Evolutionary conservation across 176 grass and related monocot genomes (phyloP).

Genomic region (Triticum urartu): DNA sequence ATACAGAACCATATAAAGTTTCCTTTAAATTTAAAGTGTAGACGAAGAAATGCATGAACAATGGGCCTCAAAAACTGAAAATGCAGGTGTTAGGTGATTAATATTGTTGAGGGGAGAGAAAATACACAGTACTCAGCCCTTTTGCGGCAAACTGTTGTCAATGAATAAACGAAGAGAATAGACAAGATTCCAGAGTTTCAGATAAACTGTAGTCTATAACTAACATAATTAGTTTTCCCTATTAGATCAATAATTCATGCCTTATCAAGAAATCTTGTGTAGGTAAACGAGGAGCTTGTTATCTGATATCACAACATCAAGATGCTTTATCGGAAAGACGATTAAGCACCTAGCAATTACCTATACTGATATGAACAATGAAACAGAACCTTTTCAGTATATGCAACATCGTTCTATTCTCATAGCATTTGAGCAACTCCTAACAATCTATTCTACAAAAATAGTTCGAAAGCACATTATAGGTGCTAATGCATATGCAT

Average conservation of each 20-base stretch:
- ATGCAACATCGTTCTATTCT: not conserved
- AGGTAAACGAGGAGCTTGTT: not conserved
- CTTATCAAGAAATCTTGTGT: constrained; percentile 1
- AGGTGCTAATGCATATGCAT: not conserved
- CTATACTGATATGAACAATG: not conserved
- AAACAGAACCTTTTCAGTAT: not conserved
- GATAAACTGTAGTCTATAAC: not conserved
- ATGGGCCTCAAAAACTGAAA: not conserved
- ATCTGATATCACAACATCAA: not conserved
- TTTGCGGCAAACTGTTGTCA: not conserved
- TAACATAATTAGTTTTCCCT: not conserved
- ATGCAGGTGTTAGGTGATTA: not conserved
- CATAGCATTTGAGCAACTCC: not conserved
- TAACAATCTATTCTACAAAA: constrained; percentile 12
- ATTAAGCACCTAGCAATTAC: constrained; percentile 5
- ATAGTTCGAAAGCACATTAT: not conserved
- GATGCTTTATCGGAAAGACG: not conserved
- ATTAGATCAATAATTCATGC: not conserved
- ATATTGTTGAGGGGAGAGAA: not conserved
- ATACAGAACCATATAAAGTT: constrained; percentile 10
- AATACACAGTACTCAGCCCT: not conserved
- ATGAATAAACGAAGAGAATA: constrained; percentile 9
- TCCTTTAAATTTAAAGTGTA: not conserved
- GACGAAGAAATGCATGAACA: not conserved
- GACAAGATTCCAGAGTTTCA: not conserved